phyloP scores from a whole-genome alignment of 805 yeast species.

The Clavispora fructus region DNA sequence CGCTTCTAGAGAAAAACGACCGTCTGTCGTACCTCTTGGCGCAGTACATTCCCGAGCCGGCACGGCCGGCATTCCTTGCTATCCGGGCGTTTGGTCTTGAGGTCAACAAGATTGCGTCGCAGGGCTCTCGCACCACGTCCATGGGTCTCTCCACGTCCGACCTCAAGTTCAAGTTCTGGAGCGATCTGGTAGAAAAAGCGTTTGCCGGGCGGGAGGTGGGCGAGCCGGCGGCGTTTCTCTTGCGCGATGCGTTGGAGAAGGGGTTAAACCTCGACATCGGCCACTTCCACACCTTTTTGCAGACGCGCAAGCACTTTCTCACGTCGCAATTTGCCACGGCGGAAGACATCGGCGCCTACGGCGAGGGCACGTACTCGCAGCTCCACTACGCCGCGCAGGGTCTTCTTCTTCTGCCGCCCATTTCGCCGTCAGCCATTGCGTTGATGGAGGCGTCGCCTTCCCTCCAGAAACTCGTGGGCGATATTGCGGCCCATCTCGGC shows the following conservation, averaged over 20 bases:
- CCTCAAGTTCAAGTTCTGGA: slow-evolving; percentile 72
- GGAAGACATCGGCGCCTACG: slow-evolving; percentile 64
- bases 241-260: slow-evolving; percentile 47
- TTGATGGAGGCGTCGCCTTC: slow-evolving; percentile 40
- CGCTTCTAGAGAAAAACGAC: slow-evolving; percentile 45
- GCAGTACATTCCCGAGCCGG: slow-evolving; percentile 63
- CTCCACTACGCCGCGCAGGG: slow-evolving; percentile 63
- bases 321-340: slow-evolving; percentile 42
- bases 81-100: slow-evolving; percentile 63
- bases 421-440: slow-evolving; percentile 51
- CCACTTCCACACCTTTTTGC: slow-evolving; percentile 55
- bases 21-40: slow-evolving; percentile 60
- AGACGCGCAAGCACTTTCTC: slow-evolving; percentile 52
- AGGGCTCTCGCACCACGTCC: slow-evolving; percentile 24
- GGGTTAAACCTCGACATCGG: slow-evolving; percentile 48
- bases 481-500: slow-evolving; percentile 74
- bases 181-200: slow-evolving; percentile 49
- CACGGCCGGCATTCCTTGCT: slow-evolving; percentile 59
- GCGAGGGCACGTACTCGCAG: slow-evolving; percentile 77
- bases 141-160: slow-evolving; percentile 39
- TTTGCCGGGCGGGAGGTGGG: slow-evolving; percentile 39
- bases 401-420: slow-evolving; percentile 48
- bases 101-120: slow-evolving; percentile 43
- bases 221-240: slow-evolving; percentile 61
- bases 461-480: slow-evolving; percentile 45